Percentiles rank a stretch among this genome's conserved stretches.
These are phyloP conservation scores for Tricholoma furcatifolium DNA, from an alignment of 768 basidiomycete genomes.

Conservation along the genomic window DNA sequence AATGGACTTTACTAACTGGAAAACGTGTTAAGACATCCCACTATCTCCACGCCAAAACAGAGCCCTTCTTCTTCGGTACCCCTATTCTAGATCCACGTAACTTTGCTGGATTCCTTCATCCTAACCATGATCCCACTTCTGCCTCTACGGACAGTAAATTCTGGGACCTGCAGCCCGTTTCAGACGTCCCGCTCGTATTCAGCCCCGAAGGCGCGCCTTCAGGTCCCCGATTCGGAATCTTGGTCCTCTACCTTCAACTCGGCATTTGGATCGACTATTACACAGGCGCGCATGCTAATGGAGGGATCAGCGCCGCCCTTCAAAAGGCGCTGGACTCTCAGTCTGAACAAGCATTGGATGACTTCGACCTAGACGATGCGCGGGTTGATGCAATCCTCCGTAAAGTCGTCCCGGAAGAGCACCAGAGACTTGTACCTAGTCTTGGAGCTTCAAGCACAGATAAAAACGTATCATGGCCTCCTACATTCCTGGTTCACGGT, in stretches of 20 bases:
- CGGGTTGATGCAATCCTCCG: conserved; percentile 3
- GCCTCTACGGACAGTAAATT: neutral
- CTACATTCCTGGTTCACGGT: conserved; percentile 47
- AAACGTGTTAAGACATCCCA: conserved; percentile 41
- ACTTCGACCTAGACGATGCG: neutral
- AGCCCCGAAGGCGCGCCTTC: conserved; percentile 53
- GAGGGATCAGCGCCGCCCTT: conserved; percentile 43
- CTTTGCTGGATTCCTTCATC: conserved; percentile 49
- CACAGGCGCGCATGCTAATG: conserved; percentile 44
- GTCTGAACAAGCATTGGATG: conserved; percentile 2
- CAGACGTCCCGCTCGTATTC: conserved; percentile 47
- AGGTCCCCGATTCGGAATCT: conserved; percentile 59
- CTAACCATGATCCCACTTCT: conserved; percentile 22
- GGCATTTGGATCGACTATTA: conserved; percentile 60
- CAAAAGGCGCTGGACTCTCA: conserved; percentile 21
- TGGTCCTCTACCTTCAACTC: conserved; percentile 59
- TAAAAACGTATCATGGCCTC: conserved; percentile 35
- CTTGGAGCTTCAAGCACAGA: conserved; percentile 24
- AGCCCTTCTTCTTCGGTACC: conserved; percentile 52
- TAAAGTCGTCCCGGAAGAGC: conserved; percentile 25
- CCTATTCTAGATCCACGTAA: conserved; percentile 52
- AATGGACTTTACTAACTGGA: neutral
- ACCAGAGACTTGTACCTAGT: conserved; percentile 45
- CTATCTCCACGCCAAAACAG: conserved; percentile 45
- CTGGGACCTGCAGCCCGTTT: conserved; percentile 21